Percentiles rank a stretch among this genome's conserved stretches.
These are phyloP conservation scores for Furcasterigmium furcatum DNA, from an alignment of 2,329 filamentous ascomycete species.

Conservation along the genomic window DNA sequence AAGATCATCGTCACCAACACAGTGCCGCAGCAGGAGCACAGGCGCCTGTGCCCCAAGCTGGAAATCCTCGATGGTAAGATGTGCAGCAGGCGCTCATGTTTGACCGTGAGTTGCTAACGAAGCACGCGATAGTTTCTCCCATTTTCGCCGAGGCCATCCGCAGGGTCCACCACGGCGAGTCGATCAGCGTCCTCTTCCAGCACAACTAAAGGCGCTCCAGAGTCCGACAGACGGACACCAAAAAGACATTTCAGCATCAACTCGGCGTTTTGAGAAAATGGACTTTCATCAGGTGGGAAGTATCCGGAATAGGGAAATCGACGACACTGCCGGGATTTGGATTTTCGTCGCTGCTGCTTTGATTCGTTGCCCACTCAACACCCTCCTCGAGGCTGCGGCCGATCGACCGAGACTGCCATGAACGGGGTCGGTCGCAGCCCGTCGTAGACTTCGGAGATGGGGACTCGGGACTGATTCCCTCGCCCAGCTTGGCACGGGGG, in stretches of 20 bases:
- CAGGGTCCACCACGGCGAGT: slow-evolving; percentile 95
- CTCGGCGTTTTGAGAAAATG: slow-evolving; percentile 1
- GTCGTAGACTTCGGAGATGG: too few relatives aligned
- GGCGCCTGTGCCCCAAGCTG: slow-evolving; percentile 76
- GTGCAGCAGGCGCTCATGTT: background rate
- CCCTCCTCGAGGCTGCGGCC: too few relatives aligned
- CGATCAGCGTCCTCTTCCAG: slow-evolving; percentile 85
- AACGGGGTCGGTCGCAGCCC: too few relatives aligned
- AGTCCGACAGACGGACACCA: background rate
- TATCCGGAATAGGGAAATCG: background rate
- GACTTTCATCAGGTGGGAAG: slow-evolving; percentile 3
- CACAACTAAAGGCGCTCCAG: slow-evolving; percentile 10
- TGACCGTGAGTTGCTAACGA: slow-evolving; percentile 1
- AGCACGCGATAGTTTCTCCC: slow-evolving; percentile 55
- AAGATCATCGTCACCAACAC: slow-evolving; percentile 95
- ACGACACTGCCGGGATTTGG: too few relatives aligned
- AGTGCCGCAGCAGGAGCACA: slow-evolving; percentile 83
- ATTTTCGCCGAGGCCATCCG: slow-evolving; percentile 95
- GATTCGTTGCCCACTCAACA: too few relatives aligned
- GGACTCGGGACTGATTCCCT: too few relatives aligned
- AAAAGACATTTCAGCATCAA: slow-evolving; percentile 3
- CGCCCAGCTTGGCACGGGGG: too few relatives aligned
- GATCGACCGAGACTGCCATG: too few relatives aligned
- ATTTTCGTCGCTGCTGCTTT: too few relatives aligned
- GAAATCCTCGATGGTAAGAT: slow-evolving; percentile 72